These are phyloP conservation scores for Boletus reticulatus DNA, from an alignment of 768 basidiomycete genomes.

Conservation along the genomic window DNA sequence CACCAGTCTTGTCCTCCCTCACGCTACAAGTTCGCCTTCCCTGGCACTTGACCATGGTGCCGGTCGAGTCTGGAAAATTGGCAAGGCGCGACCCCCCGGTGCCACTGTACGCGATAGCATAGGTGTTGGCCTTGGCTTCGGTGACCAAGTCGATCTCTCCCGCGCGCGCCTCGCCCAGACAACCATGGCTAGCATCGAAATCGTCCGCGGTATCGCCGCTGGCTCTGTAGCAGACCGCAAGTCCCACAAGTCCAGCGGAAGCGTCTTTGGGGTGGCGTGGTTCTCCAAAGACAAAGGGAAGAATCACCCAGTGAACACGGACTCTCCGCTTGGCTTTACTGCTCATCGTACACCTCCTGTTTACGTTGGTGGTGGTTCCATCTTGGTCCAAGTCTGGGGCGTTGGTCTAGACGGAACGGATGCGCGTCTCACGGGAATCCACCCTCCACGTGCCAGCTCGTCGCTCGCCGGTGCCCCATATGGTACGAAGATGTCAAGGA, in stretches of 20 bases:
- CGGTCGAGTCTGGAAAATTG: constrained; percentile 26
- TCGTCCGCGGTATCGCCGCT: constrained; percentile 54
- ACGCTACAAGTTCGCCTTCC: constrained; percentile 27
- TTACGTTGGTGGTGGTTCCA: constrained; percentile 63
- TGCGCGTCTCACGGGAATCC: constrained; percentile 57
- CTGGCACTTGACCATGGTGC: constrained; percentile 11
- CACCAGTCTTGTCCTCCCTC: constrained; percentile 52
- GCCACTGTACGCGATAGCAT: constrained; percentile 24
- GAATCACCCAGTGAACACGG: constrained; percentile 5
- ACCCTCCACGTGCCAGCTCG: constrained; percentile 13
- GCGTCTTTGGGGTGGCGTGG: constrained; percentile 28
- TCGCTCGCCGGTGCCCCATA: constrained; percentile 19
- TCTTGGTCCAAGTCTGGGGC: constrained; percentile 89
- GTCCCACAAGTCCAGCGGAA: constrained; percentile 19
- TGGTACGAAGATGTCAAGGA: constrained; percentile 16
- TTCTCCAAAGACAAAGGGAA: constrained; percentile 28
- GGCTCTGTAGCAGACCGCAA: constrained; percentile 14
- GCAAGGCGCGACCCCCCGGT: constrained; percentile 7
- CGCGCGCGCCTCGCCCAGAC: constrained; percentile 77
- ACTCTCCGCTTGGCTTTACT: constrained; percentile 59
- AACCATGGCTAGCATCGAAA: constrained; percentile 86
- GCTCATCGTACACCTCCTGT: constrained; percentile 70
- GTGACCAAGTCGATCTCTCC: constrained; percentile 68
- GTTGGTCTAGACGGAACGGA: constrained; percentile 81
- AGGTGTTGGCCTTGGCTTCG: constrained; percentile 27